A percentile compares a stretch with the other conserved stretches of the same genome.
These are phyloP conservation scores for Rhynchospora tenuis DNA, from an alignment of 176 grass and related monocot species.

Conservation along the genomic window DNA sequence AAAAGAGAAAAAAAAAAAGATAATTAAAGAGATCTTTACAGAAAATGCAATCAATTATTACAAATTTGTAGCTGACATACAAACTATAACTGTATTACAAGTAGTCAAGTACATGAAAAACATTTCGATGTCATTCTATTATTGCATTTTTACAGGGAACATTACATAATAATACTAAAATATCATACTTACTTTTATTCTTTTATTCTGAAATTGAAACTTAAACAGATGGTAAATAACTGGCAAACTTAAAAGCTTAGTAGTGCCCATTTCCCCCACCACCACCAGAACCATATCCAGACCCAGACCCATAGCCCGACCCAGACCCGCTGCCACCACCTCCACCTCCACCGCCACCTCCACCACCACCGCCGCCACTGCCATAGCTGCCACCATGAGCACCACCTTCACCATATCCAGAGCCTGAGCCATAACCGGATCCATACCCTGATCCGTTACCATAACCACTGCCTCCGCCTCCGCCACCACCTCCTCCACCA, in stretches of 20 bases:
- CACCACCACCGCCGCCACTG: background rate
- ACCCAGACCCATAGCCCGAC: constrained; percentile 9
- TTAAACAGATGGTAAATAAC: no score
- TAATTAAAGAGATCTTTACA: no score
- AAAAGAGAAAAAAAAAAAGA: no score
- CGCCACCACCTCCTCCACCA: constrained; percentile 1
- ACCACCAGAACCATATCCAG: constrained; percentile 13
- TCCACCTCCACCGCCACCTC: background rate
- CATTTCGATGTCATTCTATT: no score
- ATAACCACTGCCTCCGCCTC: background rate
- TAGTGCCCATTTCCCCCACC: constrained; percentile 11
- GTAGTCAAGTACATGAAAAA: no score
- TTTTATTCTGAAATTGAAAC: no score
- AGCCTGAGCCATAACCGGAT: constrained; percentile 12
- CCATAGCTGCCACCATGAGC: constrained; percentile 5
- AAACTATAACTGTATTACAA: no score
- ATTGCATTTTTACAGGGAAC: no score
- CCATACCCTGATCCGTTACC: constrained; percentile 5
- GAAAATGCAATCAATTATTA: no score
- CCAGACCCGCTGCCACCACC: background rate
- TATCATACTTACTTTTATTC: no score
- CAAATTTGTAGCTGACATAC: no score
- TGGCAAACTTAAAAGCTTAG: background rate
- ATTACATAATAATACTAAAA: no score
- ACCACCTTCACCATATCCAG: constrained; percentile 6